phyloP scores from a whole-genome alignment of 805 yeast genomes.

The Suhomyces vadensis region DNA sequence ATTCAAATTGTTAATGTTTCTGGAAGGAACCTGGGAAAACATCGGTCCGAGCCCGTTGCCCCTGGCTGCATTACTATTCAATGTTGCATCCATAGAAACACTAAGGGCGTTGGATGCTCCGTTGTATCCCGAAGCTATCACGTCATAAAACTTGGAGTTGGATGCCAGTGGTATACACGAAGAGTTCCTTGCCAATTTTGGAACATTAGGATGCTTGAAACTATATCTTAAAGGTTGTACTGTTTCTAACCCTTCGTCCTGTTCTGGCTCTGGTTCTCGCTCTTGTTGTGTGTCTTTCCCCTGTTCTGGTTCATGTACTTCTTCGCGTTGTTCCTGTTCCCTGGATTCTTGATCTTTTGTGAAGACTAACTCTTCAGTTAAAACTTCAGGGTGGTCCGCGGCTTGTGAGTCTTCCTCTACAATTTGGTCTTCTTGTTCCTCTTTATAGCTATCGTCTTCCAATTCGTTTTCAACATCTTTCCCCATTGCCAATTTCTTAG shows the following conservation, averaged over 20 bases:
- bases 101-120: constrained; percentile 46
- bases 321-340: constrained; percentile 6
- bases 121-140: constrained; percentile 46
- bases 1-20: constrained; percentile 49
- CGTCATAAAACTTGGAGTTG: constrained; percentile 43
- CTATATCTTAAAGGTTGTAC: constrained; percentile 10
- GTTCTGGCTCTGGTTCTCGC: constrained; percentile 12
- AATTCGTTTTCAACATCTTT: constrained; percentile 11
- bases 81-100: constrained; percentile 42
- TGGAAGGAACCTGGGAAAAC: constrained; percentile 56
- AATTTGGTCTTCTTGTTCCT: constrained; percentile 12
- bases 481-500: constrained; percentile 6
- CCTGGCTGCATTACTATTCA: constrained; percentile 32
- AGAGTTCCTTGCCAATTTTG: constrained; percentile 37
- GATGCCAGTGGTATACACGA: constrained; percentile 39
- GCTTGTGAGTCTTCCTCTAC: constrained; percentile 3
- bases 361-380: neutral
- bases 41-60: constrained; percentile 63
- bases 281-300: neutral
- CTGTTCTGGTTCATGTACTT: neutral
- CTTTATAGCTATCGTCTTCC: constrained; percentile 12
- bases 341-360: neutral
- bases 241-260: constrained; percentile 16
- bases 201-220: constrained; percentile 29
- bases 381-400: neutral